A percentile compares a stretch with the other conserved stretches of the same genome.
phyloP scores from a whole-genome alignment of 2,329 filamentous ascomycete genomes.

The Scedosporium boydii region DNA sequence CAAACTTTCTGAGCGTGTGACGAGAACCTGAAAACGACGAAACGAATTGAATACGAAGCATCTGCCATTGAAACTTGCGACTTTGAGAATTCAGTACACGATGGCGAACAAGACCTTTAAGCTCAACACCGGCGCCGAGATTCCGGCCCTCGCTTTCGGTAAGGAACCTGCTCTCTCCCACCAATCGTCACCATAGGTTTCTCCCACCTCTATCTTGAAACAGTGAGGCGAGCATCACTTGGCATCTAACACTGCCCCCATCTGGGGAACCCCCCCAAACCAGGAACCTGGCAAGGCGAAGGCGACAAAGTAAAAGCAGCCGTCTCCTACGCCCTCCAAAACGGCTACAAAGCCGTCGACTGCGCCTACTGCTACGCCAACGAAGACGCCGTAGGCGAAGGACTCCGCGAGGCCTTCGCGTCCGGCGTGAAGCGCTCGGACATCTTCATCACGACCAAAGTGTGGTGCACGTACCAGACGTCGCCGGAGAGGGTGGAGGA shows the following conservation, averaged over 20 bases:
- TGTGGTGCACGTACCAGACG: slow-evolving; percentile 73
- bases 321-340: slow-evolving; percentile 47
- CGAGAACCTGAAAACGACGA: neutral
- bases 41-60: neutral
- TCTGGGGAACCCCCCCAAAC: neutral
- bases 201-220: neutral
- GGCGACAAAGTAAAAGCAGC: slow-evolving; percentile 49
- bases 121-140: slow-evolving; percentile 54
- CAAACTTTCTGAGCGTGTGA: neutral
- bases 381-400: slow-evolving; percentile 73
- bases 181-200: slow-evolving; percentile 2
- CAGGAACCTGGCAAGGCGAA: slow-evolving; percentile 56
- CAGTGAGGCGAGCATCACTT: too few relatives aligned
- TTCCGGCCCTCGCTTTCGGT: slow-evolving; percentile 57
- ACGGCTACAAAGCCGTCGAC: slow-evolving; percentile 55
- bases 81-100: neutral
- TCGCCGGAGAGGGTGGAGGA: slow-evolving; percentile 45
- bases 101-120: slow-evolving; percentile 32
- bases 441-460: slow-evolving; percentile 76
- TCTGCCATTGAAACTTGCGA: too few relatives aligned
- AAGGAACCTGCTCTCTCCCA: slow-evolving; percentile 13
- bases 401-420: slow-evolving; percentile 62
- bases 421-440: slow-evolving; percentile 67
- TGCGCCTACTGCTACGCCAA: slow-evolving; percentile 71
- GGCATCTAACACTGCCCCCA: slow-evolving; percentile 7